Evolutionary conservation across 768 basidiomycete genomes (phyloP).

Genomic region (Leccinum uliginosum): DNA sequence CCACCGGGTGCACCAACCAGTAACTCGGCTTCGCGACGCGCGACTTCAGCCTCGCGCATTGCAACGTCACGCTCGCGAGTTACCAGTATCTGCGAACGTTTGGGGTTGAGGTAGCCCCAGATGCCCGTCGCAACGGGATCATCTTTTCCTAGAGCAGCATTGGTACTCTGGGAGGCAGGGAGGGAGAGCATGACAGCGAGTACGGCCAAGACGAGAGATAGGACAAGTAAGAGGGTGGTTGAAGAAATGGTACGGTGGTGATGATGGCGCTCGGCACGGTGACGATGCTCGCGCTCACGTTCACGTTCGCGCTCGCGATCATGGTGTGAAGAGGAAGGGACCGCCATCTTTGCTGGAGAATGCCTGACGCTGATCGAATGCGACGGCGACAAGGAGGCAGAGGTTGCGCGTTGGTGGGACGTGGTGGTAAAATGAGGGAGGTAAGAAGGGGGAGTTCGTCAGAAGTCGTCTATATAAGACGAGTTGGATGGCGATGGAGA

Average conservation of each 20-base stretch:
- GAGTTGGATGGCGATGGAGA: conserved; percentile 8
- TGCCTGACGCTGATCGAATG: conserved; percentile 55
- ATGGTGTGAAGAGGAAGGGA: conserved; percentile 79
- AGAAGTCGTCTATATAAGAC: conserved; percentile 19
- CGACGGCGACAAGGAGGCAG: conserved; percentile 75
- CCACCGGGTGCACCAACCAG: conserved; percentile 82
- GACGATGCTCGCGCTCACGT: conserved; percentile 50
- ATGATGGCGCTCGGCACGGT: conserved; percentile 62
- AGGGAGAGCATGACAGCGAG: conserved; percentile 90
- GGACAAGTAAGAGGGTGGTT: conserved; percentile 80
- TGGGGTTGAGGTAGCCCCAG: conserved; percentile 73
- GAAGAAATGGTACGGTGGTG: conserved; percentile 86
- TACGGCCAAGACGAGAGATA: conserved; percentile 81
- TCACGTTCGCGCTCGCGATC: conserved; percentile 54
- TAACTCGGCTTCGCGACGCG: conserved; percentile 82
- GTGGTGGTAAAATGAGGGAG: conserved; percentile 41
- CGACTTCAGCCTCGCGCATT: conserved; percentile 81
- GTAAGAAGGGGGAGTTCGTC: not conserved
- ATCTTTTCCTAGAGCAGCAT: conserved; percentile 29
- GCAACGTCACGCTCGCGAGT: conserved; percentile 78
- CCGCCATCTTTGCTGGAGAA: conserved; percentile 60
- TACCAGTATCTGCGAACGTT: conserved; percentile 75
- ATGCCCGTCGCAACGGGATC: conserved; percentile 48
- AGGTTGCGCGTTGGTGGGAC: conserved; percentile 60
- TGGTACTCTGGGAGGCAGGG: conserved; percentile 48